These are phyloP conservation scores for Cryptococcus depauperatus DNA, from an alignment of 1,284 basidiomycete species.

Conservation along the genomic window DNA sequence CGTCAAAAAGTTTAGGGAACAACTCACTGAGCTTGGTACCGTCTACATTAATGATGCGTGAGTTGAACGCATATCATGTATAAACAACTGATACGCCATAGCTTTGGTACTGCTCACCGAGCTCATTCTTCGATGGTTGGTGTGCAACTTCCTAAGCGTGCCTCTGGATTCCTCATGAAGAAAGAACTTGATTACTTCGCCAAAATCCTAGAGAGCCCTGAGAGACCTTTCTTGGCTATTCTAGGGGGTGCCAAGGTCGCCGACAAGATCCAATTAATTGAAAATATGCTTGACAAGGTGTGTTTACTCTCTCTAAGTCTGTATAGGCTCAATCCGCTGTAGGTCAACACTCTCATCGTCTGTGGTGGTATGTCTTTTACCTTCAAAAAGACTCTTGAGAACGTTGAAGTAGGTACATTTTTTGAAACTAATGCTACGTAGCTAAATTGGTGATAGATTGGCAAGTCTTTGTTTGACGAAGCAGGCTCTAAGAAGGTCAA, in stretches of 20 bases:
- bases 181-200: conserved; percentile 99
- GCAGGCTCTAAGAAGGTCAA: conserved; percentile 83
- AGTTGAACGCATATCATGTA: conserved; percentile 9
- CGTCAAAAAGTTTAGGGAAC: conserved; percentile 76
- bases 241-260: conserved; percentile 98
- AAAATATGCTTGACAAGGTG: conserved; percentile 98
- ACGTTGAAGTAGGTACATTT: conserved; percentile 55
- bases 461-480: conserved; percentile 87
- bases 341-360: conserved; percentile 94
- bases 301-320: background rate
- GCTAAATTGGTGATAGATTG: conserved; percentile 56
- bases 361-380: conserved; percentile 99
- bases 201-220: conserved; percentile 90
- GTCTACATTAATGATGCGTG: conserved; percentile 95
- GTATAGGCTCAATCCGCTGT: conserved; percentile 4
- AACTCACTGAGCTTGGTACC: conserved; percentile 85
- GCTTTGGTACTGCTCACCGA: conserved; percentile 93
- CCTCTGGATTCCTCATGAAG: conserved; percentile 94
- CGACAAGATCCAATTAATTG: conserved; percentile 97
- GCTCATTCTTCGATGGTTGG: conserved; percentile 99
- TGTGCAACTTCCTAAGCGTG: conserved; percentile 83
- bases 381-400: conserved; percentile 91
- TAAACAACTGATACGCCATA: conserved; percentile 3
- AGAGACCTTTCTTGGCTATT: conserved; percentile 94
- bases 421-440: background rate